Conservation (phyloP, 306 rosid species). For the Myrica gale region DNA sequence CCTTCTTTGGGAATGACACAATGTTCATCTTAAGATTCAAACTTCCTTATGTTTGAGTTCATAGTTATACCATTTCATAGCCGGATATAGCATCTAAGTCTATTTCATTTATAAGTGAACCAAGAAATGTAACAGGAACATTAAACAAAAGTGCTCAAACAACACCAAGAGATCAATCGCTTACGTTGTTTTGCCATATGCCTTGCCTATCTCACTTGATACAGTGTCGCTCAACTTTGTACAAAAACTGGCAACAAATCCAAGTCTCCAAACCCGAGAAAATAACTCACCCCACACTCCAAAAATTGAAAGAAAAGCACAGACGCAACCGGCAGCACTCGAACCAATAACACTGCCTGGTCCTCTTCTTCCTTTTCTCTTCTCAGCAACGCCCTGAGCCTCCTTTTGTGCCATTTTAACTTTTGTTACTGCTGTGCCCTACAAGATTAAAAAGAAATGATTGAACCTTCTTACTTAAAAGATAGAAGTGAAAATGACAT, state of each 20-base stretch:
- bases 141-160: not conserved
- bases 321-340: slow-evolving; percentile 93
- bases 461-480: not conserved
- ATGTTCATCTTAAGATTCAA: not conserved
- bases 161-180: slow-evolving; percentile 22
- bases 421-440: slow-evolving; percentile 95
- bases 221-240: slow-evolving; percentile 95
- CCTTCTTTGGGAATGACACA: not conserved
- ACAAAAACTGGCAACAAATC: slow-evolving; percentile 94
- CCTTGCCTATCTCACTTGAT: slow-evolving; percentile 98
- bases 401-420: slow-evolving; percentile 89
- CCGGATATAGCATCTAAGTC: too few relatives aligned
- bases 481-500: too few relatives aligned
- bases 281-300: slow-evolving; percentile 67
- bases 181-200: slow-evolving; percentile 91
- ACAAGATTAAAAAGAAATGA: not conserved
- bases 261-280: slow-evolving; percentile 74
- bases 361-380: slow-evolving; percentile 93
- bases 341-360: slow-evolving; percentile 95
- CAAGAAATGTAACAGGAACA: not conserved
- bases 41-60: not conserved
- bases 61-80: not conserved
- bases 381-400: slow-evolving; percentile 95
- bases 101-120: not conserved
- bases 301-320: slow-evolving; percentile 68